phyloP scores from a whole-genome alignment of 176 grass and related monocot species.

The Oryza brachyantha region DNA sequence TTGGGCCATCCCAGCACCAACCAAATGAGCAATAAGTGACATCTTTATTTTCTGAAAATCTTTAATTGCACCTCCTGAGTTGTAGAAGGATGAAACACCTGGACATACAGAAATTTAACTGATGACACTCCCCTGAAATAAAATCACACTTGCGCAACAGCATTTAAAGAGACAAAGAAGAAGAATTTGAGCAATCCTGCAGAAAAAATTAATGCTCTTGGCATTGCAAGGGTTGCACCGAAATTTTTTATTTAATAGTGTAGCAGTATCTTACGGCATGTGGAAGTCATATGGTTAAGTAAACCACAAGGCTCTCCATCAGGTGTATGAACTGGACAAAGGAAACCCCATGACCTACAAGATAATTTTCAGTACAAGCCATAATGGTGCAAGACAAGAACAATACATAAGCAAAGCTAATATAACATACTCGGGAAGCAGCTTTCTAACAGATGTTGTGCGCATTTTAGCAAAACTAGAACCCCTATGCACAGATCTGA shows the following conservation, averaged over 20 bases:
- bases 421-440: conserved; percentile 87
- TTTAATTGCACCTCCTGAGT: conserved; percentile 68
- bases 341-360: conserved; percentile 90
- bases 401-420: conserved; percentile 19
- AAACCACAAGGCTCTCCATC: conserved; percentile 92
- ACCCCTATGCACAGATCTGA: conserved; percentile 93
- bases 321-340: conserved; percentile 95
- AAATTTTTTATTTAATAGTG: conserved; percentile 6
- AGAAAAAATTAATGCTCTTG: not conserved
- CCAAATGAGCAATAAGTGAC: conserved; percentile 57
- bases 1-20: conserved; percentile 73
- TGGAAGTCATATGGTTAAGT: conserved; percentile 89
- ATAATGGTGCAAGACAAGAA: conserved; percentile 23
- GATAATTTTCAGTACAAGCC: conserved; percentile 21
- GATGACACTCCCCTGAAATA: not conserved
- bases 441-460: conserved; percentile 79
- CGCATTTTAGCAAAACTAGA: conserved; percentile 96
- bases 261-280: conserved; percentile 68
- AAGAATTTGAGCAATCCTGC: conserved; percentile 9
- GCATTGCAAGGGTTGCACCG: not conserved
- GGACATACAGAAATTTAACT: conserved; percentile 20
- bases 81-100: conserved; percentile 88
- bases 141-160: not conserved
- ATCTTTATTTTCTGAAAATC: conserved; percentile 63
- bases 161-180: conserved; percentile 2